Base-by-base conservation (phyloP, 2,329 filamentous ascomycete genomes). In the Sarocladium kiliense region DNA sequence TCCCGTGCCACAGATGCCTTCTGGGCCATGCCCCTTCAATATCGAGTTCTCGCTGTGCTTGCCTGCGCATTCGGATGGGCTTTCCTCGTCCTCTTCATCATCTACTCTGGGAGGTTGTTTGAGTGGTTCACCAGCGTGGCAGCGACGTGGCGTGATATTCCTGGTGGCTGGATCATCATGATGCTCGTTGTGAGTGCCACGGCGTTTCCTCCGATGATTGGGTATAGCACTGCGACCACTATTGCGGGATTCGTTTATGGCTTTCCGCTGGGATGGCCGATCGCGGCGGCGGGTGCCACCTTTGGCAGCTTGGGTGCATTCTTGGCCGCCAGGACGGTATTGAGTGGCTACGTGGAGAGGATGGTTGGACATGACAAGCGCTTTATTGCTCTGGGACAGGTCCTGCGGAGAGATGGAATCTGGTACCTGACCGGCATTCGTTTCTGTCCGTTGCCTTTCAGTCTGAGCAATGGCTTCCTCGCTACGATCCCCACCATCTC, bases 381-480 rank as follows among this genome's bases (percentile, higher is more conserved):
- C 54, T 99, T 99, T 68, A 84, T 94, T 10, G 94, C 94, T 3
- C 80, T 99, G 25, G 84, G 89, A 21, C 81, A 97, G 64, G 94
- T 94, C 7, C 77, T 99, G 58, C 91, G 96, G 60, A 86, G 89
- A 65, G 94, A 99, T 65, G 94, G 94, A 1, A 71, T 99, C 53
- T 88, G 91, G 64, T 85, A 97, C 54, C 79, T 99, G 45, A 86
- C 90, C 59, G 95, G 94, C 81, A 94, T 99, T 63, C 84, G 94
- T 27, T 81, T 97, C 60, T 97, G 93, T 65, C 94, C 94, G 2
- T 69, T 99, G 58, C 94, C 94, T 14, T 99, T 96, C 69, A 94
- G 89, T 54, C 76, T 97, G 62, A 92, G 89, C 66, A 99, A 99
- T 67, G 94, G 91, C 53, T 96, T 96, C 58, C 83, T 99, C 55